Base-by-base conservation (phyloP, 1,284 basidiomycete genomes). In the Clitocybe nebularis region DNA sequence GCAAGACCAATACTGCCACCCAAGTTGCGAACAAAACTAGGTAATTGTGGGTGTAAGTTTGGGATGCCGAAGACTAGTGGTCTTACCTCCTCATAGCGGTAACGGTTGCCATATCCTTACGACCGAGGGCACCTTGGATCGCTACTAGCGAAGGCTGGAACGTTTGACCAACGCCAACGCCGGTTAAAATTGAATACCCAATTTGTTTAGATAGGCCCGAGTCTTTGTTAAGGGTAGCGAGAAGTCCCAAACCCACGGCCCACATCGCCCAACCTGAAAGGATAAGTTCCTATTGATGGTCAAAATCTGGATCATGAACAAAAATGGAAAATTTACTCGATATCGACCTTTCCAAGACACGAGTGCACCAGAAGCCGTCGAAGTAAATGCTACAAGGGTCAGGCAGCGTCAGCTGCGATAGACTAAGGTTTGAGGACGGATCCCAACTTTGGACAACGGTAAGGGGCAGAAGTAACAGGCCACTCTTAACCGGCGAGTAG, bases 401-500 rank as follows among this genome's bases (percentile, higher is more conserved):
- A 32, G 29, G 11, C 16, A 14, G 3, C 13, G 24, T 10, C 9
- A 16, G 13, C 26, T 20, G 36, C 2, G 7, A 9, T 21, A 22
- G 14, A 5, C 11, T 11, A 24, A 16, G 19, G 3, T 3, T 36
- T 6, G 16, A n/a, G 9, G 9, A 32, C 3, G 29, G 13, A 7
- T 10, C 39, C 48, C 5, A 10, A 51, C 54, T 55, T 44, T 55
- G 52, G 6, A 53, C 47, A 10, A 53, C 26, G 3, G 54, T 55
- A 3, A 55, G 43, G 4, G 54, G 49, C 5, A 55, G 48, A 7
- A 55, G 44, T 7, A 55, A 26, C 2, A 52, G 32, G 3, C 49
- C 54, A 24, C 52, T 54, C 38, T 56, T 56, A n/a, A 54, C 52
- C 9, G 54, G 52, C 10, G 52, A 54, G 19, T 56, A 56, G 2